phyloP scores from a whole-genome alignment of 2,329 filamentous ascomycete species.

The Pseudogymnoascus sp. region DNA sequence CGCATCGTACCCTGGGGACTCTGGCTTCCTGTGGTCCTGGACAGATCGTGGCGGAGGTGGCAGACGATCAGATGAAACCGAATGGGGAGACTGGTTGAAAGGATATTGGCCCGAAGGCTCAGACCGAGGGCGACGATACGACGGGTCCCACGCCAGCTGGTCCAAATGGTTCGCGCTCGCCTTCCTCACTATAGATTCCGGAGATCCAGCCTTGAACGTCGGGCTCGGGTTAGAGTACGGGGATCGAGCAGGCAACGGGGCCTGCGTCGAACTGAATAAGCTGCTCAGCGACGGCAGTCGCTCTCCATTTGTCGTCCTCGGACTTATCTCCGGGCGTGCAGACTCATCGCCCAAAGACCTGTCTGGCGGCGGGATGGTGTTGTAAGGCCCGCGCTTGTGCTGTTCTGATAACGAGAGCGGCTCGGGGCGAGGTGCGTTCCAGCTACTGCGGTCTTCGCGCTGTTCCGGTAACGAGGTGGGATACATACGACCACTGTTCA shows the following conservation, averaged over 20 bases:
- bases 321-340: background rate
- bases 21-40: constrained; percentile 15
- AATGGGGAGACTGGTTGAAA: background rate
- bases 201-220: constrained; percentile 21
- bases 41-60: constrained; percentile 19
- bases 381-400: background rate
- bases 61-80: constrained; percentile 15
- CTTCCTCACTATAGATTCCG: constrained; percentile 20
- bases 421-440: background rate
- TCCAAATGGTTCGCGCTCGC: constrained; percentile 21
- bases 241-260: constrained; percentile 17
- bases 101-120: constrained; percentile 14
- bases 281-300: constrained; percentile 27
- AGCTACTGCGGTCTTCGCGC: background rate
- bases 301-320: constrained; percentile 17
- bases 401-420: background rate
- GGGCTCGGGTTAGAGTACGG: constrained; percentile 26
- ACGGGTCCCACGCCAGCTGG: constrained; percentile 16
- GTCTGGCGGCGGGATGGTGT: background rate
- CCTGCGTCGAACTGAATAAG: constrained; percentile 21
- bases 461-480: background rate
- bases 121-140: constrained; percentile 21
- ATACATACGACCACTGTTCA: constrained; percentile 1
- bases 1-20: constrained; percentile 24
- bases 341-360: background rate